These are phyloP conservation scores for Epichloe uncinata DNA, from an alignment of 2,329 filamentous ascomycete species.

Conservation along the genomic window DNA sequence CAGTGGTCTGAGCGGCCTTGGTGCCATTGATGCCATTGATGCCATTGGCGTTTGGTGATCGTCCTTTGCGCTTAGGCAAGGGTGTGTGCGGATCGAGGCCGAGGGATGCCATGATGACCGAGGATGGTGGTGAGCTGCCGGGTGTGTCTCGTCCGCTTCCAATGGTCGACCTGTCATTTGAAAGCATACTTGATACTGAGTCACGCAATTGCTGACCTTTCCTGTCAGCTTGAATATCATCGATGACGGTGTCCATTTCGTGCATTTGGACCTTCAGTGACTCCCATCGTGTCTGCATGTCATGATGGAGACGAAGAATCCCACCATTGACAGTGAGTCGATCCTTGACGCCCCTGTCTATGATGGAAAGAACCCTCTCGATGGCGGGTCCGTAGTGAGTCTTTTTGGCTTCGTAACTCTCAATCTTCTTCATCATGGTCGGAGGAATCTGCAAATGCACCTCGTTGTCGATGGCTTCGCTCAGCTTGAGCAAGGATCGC, in stretches of 20 bases:
- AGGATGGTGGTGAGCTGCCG: constrained; percentile 51
- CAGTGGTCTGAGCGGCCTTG: constrained; percentile 30
- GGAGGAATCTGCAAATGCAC: constrained; percentile 60
- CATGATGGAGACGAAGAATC: constrained; percentile 71
- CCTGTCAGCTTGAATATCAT: constrained; percentile 53
- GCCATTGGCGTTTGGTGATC: constrained; percentile 31
- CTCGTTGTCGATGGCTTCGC: constrained; percentile 63
- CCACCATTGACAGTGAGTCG: constrained; percentile 95
- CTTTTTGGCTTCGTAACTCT: constrained; percentile 91
- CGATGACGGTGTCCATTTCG: constrained; percentile 61
- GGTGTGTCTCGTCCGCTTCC: constrained; percentile 60
- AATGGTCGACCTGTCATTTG: constrained; percentile 60
- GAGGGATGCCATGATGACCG: constrained; percentile 44
- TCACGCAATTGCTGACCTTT: constrained; percentile 70
- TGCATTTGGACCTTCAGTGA: constrained; percentile 62
- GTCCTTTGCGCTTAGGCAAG: constrained; percentile 28
- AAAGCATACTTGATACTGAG: constrained; percentile 85
- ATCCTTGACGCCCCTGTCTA: constrained; percentile 89
- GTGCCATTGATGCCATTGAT: constrained; percentile 30
- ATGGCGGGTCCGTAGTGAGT: constrained; percentile 89
- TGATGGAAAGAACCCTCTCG: constrained; percentile 79
- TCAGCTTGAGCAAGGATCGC: constrained; percentile 69
- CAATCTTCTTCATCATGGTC: constrained; percentile 66
- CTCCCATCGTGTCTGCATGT: constrained; percentile 74
- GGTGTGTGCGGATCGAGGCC: constrained; percentile 37